Evolutionary conservation across 352 stramenopile species (phyloP), one percentile per base, ranked within the genome.

Genomic region (Pythium volutum): DNA sequence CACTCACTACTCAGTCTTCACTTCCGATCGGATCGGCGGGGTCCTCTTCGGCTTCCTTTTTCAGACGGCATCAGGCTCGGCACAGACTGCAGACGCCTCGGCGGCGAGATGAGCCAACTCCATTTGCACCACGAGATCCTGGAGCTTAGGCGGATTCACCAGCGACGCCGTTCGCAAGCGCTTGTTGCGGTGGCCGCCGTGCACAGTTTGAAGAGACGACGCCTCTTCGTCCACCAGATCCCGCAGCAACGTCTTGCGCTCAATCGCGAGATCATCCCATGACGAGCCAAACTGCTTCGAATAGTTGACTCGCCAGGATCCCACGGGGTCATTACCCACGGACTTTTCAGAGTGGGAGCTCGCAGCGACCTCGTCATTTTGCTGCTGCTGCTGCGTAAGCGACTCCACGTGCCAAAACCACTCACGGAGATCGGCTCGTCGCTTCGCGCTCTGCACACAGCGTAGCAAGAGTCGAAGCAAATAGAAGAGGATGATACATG

Each of bases 241-340:
- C 36, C 77, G 77, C n/a, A 84, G 64, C n/a, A 93, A 59, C 34
- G 84, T 90, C 55, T 89, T 91, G 26, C 84, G 77, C 55, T 93
- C 79, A 22, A 93, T 90, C 12, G 84, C 81, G 45, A 72, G 76
- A 51, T 93, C 84, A 54, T 93, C 84, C 77, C 77, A 89, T 4
- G 80, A 91, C 33, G 77, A 81, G 4, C 84, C 84, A 62, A 93
- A 91, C 46, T 87, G 81, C 34, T 87, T 75, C 48, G 77, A 87
- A 38, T 82, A 77, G 49, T 93, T 90, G 56, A 91, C 73, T 18
- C 73, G 73, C 58, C 81, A 71, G 9, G 64, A 52, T 51, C 20
- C 78, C 8, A 69, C 66, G 1, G 56, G 45, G 4, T 65, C 46
- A 18, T 58, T 58, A 11, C 60, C 48, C 12, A 41, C 6, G 1